Base-by-base conservation (phyloP, 2,329 filamentous ascomycete species). In the Gnomoniopsis smithogilvyi region DNA sequence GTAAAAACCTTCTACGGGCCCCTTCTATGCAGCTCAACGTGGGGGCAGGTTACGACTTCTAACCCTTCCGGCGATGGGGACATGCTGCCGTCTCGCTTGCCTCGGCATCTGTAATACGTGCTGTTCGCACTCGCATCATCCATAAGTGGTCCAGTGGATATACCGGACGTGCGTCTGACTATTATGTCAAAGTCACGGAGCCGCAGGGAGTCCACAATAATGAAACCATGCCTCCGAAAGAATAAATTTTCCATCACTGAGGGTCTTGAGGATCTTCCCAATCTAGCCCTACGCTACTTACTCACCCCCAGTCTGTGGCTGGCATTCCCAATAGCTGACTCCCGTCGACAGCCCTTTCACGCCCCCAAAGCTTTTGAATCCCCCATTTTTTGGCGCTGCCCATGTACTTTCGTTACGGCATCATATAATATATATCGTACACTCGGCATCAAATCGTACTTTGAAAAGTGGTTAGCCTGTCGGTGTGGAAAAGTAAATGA, bases 11-110 rank as follows among this genome's bases (percentile, higher is more conserved):
- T 59, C 49, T 56, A 54, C 45, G 49, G 41, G 49, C 22, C 53
- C 50, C 49, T 56, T 51, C 54, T 55, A 59, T 59, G 56, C 60
- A 59, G 51, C 49, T 52, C 48, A 59, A 56, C 56, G 60, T 62
- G 60, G 60, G 60, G 60, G 47, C 26, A 24, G n/a, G 34, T 38
- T n/a, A n/a, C n/a, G 43, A 43, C 48, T 51, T 47, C 60, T 52
- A 48, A 41, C 52, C 52, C 47, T 51, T 19, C 43, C 21, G 46
- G 10, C 17, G 21, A 47, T 46, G 43, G n/a, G 36, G 45, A 36
- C 45, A 38, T 48, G 6, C 22, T 43, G 45, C 54, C 38, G 17
- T 41, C 49, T 55, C 52, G 49, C 48, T 49, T 59, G 41, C 38
- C 60, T 54, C 52, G 51, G 57, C 52, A 56, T 33, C 41, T 33